Conservation (phyloP, 2,329 filamentous ascomycete species). For the Colletotrichum limetticola region DNA sequence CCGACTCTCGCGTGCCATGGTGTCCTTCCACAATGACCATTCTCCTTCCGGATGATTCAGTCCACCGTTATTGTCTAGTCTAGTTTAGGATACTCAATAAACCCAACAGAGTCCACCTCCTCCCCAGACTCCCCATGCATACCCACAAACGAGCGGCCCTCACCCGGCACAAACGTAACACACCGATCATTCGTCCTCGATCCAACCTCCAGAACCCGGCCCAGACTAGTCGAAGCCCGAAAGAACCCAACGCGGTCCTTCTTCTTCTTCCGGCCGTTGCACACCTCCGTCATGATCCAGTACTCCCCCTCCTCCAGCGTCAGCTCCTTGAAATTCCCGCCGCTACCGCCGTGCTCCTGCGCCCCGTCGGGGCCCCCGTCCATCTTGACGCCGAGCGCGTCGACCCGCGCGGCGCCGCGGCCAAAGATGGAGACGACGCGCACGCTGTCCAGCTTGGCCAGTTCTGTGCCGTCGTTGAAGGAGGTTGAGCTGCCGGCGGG, state of each 20-base stretch:
- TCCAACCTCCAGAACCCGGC: background rate
- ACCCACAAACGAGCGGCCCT: background rate
- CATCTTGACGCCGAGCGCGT: background rate
- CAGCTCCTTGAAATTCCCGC: background rate
- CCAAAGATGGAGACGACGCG: background rate
- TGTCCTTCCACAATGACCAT: background rate
- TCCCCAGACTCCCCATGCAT: background rate
- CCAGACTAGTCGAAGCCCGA: background rate
- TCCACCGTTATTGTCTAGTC: background rate
- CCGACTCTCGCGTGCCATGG: background rate
- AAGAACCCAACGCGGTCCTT: background rate
- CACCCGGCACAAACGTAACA: background rate
- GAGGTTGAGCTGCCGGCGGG: background rate
- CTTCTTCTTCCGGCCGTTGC: background rate
- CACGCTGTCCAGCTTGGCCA: background rate
- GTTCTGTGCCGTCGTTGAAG: background rate
- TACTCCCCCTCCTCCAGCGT: background rate
- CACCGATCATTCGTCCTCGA: background rate
- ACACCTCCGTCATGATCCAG: background rate
- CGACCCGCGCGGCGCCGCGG: background rate
- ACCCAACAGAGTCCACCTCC: background rate
- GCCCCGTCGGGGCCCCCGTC: background rate
- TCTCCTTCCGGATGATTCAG: fast-evolving
- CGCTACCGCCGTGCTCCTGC: background rate
- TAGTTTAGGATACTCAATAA: background rate